Conservation (phyloP, 345 rosid genomes). For the Hibiscus trionum region DNA sequence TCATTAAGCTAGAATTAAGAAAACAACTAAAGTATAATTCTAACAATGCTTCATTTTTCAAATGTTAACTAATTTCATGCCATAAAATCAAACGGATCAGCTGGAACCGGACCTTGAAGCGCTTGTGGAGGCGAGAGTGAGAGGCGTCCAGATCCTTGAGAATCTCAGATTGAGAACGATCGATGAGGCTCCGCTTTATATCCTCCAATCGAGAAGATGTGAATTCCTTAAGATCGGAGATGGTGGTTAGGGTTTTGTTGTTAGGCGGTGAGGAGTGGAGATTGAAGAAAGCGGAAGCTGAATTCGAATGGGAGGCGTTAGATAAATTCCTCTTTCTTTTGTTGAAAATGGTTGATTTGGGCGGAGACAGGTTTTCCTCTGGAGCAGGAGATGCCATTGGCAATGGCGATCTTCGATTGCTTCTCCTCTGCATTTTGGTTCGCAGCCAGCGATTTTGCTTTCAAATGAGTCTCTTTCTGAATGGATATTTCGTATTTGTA, state of each 20-base stretch:
- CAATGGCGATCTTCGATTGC: constrained; percentile 2
- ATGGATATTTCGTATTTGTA: background rate
- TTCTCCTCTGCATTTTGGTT: constrained; percentile 7
- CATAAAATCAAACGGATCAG: no score
- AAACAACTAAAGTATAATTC: background rate
- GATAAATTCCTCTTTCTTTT: constrained; percentile 5
- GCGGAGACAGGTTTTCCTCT: constrained; percentile 4
- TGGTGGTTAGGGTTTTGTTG: constrained; percentile 19
- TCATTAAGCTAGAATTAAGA: background rate
- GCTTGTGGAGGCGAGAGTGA: constrained; percentile 45
- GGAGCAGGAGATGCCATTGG: background rate
- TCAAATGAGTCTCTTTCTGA: background rate
- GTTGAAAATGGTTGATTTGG: constrained; percentile 9
- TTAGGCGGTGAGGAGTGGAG: constrained; percentile 18
- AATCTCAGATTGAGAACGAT: constrained; percentile 43
- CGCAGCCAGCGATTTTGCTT: background rate
- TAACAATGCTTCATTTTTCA: no score
- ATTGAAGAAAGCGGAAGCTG: constrained; percentile 9
- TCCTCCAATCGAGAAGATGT: constrained; percentile 34
- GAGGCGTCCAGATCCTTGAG: constrained; percentile 45
- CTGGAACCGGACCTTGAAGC: constrained; percentile 30
- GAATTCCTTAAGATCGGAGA: constrained; percentile 35
- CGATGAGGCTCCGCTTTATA: constrained; percentile 33
- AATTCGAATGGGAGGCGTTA: background rate
- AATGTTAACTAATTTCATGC: no score